Evolutionary conservation across 1,284 basidiomycete species (phyloP), one percentile per base, ranked within the genome.

Genomic region (Peniophora sp.): DNA sequence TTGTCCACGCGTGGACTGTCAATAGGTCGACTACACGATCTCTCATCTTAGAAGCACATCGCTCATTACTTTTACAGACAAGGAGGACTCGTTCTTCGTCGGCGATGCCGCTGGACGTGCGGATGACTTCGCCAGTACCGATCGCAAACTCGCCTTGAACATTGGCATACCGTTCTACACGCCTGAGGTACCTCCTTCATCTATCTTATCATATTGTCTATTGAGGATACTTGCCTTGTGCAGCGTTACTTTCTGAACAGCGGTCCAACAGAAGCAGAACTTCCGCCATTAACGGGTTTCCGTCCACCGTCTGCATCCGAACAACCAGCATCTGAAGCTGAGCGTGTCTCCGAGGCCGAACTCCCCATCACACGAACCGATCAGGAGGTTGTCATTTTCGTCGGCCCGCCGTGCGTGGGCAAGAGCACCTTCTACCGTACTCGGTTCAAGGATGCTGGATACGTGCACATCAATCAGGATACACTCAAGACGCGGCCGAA

Each of bases 41-140:
- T 52, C 34, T 41, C 3, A 6, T 25, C 16, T 8, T 9, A 20
- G 25, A 11, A 3, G 8, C 32, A 22, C 25, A 22, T 22, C 17
- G 19, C 50, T 23, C 52, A 45, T 41, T 14, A 24, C 25, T 20
- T 20, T n/a, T 16, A 2, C 57, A 92, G 92, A 95, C 64, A 76
- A 80, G 57, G 54, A 63, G 0, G 51, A 69, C 0, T 86, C 88
- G 0, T 87, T 89, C 58, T 95, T 86, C 60, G 85, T 97, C 2
- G 94, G 94, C 3, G 94, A 97, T 60, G 93, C 92, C 1, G 94
- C 93, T 6, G 93, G 93, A 9, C 77, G 93, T 43, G 65, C 69
- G 11, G 65, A 65, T 14, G 92, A 95, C 64, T 87, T 86, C 63
- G 77, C 85, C 5, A 81, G 84, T 52, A 89, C 85, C 0, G 94